Evolutionary conservation across 257 asterid genomes (phyloP), one percentile per base, ranked within the genome.

Genomic region (Jacaranda copaia): DNA sequence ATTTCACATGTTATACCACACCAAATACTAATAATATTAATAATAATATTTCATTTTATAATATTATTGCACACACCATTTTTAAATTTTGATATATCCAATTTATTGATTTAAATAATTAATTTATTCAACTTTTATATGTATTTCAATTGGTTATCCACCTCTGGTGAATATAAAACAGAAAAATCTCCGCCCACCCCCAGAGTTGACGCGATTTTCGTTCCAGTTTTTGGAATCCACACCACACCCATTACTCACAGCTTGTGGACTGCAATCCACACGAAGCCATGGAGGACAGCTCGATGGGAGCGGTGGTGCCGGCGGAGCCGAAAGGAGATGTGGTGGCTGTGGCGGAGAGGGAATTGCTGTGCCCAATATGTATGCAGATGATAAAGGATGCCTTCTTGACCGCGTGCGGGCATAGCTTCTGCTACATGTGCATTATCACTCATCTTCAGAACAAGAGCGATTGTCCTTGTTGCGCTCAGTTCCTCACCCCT

Each of bases 391-490:
- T 92, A 36, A 88, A 79, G 70, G 97, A 92, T 19, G 97, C 92
- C 1, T 90, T 92, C 81, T 64, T 92, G 70, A 90, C 97, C 6
- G 83, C 94, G 4, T 92, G 97, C 66, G 97, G 97, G 1, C 97
- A 92, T 68, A 92, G 96, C 81, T 92, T 92, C 84, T 92, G 97
- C 85, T 92, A 92, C 77, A 90, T 92, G 96, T 92, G 96, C 82
- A 92, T 92, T 57, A 80, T 90, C 46, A 92, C 97, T 84, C 97
- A 92, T 74, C 96, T 92, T 16, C 90, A 87, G 12, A 87, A 90
- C 85, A 92, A 90, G 89, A 90, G 88, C 83, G 91, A 90, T 52
- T 92, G 97, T 73, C 97, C 97, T 16, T 90, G 97, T 62, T 92
- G 97, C 75, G 74, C 91, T 42, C 85, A 84, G 25, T 88, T 60